A percentile compares a stretch with the other conserved stretches of the same genome.
These are phyloP conservation scores for Talaromyces nanjingensis DNA, from an alignment of 495 filamentous ascomycete genomes.

Conservation along the genomic window DNA sequence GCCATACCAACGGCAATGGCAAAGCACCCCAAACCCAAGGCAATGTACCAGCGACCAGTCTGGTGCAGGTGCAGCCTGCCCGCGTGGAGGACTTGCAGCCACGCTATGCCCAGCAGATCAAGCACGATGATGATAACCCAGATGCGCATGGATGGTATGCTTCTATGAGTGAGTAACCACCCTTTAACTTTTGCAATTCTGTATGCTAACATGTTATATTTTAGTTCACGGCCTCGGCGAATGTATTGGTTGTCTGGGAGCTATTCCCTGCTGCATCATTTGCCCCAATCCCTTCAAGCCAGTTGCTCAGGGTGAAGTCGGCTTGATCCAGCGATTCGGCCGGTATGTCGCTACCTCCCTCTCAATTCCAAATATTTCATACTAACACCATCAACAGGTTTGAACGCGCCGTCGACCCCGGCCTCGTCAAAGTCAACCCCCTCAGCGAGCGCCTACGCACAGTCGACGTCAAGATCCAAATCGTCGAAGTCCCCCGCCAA, in stretches of 20 bases:
- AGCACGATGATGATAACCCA: constrained; percentile 59
- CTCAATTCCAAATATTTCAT: not conserved
- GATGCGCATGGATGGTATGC: constrained; percentile 86
- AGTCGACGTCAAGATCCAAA: constrained; percentile 98
- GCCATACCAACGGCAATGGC: not conserved
- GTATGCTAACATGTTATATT: not conserved
- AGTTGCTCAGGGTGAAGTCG: constrained; percentile 89
- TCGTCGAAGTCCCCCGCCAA: constrained; percentile 93
- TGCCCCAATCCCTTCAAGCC: constrained; percentile 97
- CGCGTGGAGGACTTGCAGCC: constrained; percentile 79
- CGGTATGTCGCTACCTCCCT: constrained; percentile 34
- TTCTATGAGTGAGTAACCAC: constrained; percentile 59
- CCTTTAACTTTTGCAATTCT: not conserved
- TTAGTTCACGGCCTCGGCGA: constrained; percentile 69
- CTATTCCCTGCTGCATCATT: constrained; percentile 85
- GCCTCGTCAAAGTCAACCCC: constrained; percentile 97
- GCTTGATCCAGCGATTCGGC: constrained; percentile 91
- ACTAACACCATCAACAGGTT: constrained; percentile 40
- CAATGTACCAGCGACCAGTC: constrained; percentile 14
- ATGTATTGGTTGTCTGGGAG: constrained; percentile 72
- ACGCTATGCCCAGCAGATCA: constrained; percentile 71
- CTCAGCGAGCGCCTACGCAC: constrained; percentile 82
- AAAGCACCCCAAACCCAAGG: not conserved
- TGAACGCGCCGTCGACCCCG: constrained; percentile 92
- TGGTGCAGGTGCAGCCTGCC: constrained; percentile 78